A percentile compares a stretch with the other conserved stretches of the same genome.
Conservation (phyloP, 306 rosid species). For the Psophocarpus tetragonolobus region DNA sequence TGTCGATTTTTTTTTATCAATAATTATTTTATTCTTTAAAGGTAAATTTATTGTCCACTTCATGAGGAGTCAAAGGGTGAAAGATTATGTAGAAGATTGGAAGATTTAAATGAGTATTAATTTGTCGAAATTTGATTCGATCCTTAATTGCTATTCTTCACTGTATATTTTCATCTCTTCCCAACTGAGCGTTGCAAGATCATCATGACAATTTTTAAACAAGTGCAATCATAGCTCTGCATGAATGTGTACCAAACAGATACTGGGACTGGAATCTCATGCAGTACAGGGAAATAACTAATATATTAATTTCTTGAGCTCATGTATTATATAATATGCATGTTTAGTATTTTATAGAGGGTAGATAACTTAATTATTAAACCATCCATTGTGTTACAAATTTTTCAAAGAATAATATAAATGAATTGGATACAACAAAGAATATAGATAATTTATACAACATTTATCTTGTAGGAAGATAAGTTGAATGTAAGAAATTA, state of each 20-base stretch:
- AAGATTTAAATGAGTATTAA: neutral
- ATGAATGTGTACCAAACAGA: conserved; percentile 30
- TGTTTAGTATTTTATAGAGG: neutral
- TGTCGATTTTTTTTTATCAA: no score
- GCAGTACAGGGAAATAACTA: neutral
- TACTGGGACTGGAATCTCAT: neutral
- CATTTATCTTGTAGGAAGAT: no score
- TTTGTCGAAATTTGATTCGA: neutral
- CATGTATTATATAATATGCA: neutral
- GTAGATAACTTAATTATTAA: neutral
- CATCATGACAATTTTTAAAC: conserved; percentile 25
- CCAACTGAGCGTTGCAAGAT: neutral
- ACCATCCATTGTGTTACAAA: neutral
- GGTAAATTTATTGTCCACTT: no score
- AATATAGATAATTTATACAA: neutral
- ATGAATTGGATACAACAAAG: neutral
- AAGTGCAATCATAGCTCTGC: conserved; percentile 40
- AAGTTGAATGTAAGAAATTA: no score
- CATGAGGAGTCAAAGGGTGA: neutral
- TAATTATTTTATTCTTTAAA: no score
- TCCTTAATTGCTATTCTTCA: neutral
- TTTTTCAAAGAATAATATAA: neutral
- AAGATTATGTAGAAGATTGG: neutral
- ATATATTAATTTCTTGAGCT: neutral
- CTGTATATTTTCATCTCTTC: neutral